Evolutionary conservation across 805 yeast genomes (phyloP).

Genomic region (Kregervanrija pseudodelftensis): DNA sequence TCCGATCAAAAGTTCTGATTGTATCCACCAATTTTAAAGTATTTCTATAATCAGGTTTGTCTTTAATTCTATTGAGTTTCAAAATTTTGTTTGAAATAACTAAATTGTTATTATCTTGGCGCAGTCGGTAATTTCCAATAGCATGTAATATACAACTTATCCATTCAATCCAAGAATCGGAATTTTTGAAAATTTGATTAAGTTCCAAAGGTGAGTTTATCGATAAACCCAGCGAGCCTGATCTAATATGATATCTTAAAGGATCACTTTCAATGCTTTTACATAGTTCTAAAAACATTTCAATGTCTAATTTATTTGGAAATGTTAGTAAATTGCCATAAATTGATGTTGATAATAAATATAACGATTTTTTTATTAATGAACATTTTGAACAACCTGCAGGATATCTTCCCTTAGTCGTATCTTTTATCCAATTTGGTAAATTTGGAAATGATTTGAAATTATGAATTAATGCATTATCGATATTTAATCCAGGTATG

Average conservation of each 20-base stretch:
- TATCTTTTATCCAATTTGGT: constrained; percentile 30
- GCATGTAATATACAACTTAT: constrained; percentile 19
- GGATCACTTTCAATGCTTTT: constrained; percentile 41
- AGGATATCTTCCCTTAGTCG: constrained; percentile 40
- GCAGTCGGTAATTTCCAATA: constrained; percentile 11
- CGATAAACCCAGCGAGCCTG: constrained; percentile 16
- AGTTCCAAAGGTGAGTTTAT: constrained; percentile 11
- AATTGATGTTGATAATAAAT: constrained; percentile 28
- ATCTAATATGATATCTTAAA: constrained; percentile 39
- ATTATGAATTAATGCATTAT: constrained; percentile 21
- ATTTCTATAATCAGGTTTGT: constrained; percentile 3
- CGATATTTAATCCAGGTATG: constrained; percentile 31
- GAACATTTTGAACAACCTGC: constrained; percentile 45
- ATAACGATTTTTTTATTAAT: constrained; percentile 33
- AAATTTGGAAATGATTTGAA: constrained; percentile 38
- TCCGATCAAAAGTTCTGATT: constrained; percentile 4
- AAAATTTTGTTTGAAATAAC: constrained; percentile 17
- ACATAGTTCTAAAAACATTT: constrained; percentile 34
- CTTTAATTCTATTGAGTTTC: constrained; percentile 11
- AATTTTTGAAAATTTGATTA: constrained; percentile 9
- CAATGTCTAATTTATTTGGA: constrained; percentile 24
- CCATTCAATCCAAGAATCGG: constrained; percentile 10
- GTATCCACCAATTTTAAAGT: constrained; percentile 5
- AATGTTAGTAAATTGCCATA: constrained; percentile 33
- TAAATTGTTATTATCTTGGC: constrained; percentile 8